A percentile compares a stretch with the other conserved stretches of the same genome.
These are phyloP conservation scores for Apiotrichum porosum DNA, from an alignment of 1,284 basidiomycete species.

Conservation along the genomic window DNA sequence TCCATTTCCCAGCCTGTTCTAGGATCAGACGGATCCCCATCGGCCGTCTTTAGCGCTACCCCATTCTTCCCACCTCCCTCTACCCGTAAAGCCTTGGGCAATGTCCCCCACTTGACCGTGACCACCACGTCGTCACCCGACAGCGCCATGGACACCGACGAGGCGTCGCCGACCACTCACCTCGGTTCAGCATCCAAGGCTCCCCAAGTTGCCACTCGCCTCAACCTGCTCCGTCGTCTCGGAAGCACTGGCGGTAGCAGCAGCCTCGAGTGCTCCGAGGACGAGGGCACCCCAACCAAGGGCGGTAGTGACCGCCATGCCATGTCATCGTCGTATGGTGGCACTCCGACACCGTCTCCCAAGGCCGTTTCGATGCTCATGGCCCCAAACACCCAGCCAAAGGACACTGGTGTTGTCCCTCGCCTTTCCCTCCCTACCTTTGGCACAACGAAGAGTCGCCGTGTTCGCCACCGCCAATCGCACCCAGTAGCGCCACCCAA, in stretches of 20 bases:
- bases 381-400: slow-evolving; percentile 6
- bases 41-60: slow-evolving; percentile 7
- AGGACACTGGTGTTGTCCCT: slow-evolving; percentile 23
- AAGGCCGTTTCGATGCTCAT: slow-evolving; percentile 10
- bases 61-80: slow-evolving; percentile 13
- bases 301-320: slow-evolving; percentile 15
- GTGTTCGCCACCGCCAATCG: slow-evolving; percentile 47
- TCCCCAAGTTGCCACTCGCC: slow-evolving; percentile 8
- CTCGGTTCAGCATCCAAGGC: slow-evolving; percentile 16
- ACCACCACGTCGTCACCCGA: slow-evolving; percentile 36
- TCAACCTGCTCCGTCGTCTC: slow-evolving; percentile 33
- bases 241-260: slow-evolving; percentile 25
- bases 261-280: slow-evolving; percentile 39
- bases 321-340: slow-evolving; percentile 6
- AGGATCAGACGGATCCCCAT: slow-evolving; percentile 2
- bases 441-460: slow-evolving; percentile 31
- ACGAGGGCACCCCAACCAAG: slow-evolving; percentile 48
- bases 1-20: slow-evolving; percentile 15
- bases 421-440: slow-evolving; percentile 46
- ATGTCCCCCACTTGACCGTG: slow-evolving; percentile 32
- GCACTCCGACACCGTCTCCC: slow-evolving; percentile 28
- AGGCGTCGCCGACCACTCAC: slow-evolving; percentile 34
- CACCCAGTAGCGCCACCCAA: slow-evolving; percentile 30
- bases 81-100: slow-evolving; percentile 1
- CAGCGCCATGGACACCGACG: slow-evolving; percentile 46